Evolutionary conservation across 257 asterid species (phyloP).

Genomic region (Echites panduratus): DNA sequence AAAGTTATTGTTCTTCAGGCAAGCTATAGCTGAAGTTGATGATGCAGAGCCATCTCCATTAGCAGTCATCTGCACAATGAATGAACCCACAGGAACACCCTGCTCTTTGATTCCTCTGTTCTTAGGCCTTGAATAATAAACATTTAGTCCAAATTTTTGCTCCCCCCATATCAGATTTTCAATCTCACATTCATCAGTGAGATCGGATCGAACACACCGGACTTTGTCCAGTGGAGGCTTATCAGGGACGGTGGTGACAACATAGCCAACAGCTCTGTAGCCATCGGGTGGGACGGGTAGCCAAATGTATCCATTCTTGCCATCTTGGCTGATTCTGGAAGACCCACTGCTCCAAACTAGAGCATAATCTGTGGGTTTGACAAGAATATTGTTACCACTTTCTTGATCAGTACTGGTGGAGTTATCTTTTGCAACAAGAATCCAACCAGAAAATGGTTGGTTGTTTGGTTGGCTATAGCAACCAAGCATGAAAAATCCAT

Average conservation of each 20-base stretch:
- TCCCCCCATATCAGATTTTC: constrained; percentile 61
- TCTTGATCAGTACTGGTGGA: not conserved
- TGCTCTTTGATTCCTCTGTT: constrained; percentile 45
- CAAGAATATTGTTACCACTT: constrained; percentile 36
- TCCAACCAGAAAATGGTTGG: constrained; percentile 59
- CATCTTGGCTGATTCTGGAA: constrained; percentile 9
- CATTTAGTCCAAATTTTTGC: constrained; percentile 26
- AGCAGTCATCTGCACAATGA: constrained; percentile 23
- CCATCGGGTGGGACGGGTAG: constrained; percentile 72
- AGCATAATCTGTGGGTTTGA: constrained; percentile 61
- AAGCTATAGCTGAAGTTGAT: constrained; percentile 41
- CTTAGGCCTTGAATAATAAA: constrained; percentile 46
- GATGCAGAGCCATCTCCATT: constrained; percentile 9
- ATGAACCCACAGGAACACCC: constrained; percentile 46
- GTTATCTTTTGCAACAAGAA: constrained; percentile 61
- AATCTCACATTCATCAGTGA: constrained; percentile 55
- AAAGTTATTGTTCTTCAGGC: constrained; percentile 55
- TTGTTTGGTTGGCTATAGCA: constrained; percentile 68
- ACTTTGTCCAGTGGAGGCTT: constrained; percentile 62
- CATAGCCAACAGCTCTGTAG: constrained; percentile 56
- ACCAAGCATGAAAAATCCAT: constrained; percentile 81
- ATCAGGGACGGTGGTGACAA: constrained; percentile 49
- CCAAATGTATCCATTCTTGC: constrained; percentile 61
- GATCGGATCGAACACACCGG: constrained; percentile 55
- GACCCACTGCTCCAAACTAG: constrained; percentile 37